phyloP scores from a whole-genome alignment of 768 basidiomycete genomes.

The Kwoniella botswanensis region DNA sequence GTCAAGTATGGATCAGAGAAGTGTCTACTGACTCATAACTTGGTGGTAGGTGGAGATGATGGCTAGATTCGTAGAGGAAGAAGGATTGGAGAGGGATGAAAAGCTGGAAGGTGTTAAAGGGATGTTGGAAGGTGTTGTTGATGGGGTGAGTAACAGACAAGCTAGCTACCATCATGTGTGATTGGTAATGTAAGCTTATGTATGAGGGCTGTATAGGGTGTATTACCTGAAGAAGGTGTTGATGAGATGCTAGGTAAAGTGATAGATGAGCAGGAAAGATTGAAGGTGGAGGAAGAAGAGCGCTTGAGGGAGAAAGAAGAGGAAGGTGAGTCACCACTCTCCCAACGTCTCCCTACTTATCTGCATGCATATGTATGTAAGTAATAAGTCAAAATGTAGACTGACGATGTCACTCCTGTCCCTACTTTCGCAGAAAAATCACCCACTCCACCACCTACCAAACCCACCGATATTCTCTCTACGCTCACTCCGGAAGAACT shows the following conservation, averaged over 20 bases:
- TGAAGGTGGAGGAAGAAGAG: slow-evolving; percentile 27
- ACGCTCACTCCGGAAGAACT: slow-evolving; percentile 50
- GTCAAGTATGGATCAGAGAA: no score
- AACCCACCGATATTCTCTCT: slow-evolving; percentile 28
- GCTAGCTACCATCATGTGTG: no score
- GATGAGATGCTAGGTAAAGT: slow-evolving; percentile 40
- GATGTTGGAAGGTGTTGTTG: slow-evolving; percentile 54
- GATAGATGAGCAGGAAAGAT: slow-evolving; percentile 37
- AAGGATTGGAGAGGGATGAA: slow-evolving; percentile 53
- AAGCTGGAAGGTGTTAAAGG: slow-evolving; percentile 55
- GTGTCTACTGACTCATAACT: not conserved
- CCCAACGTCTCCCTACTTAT: not conserved
- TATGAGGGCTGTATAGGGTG: slow-evolving; percentile 16
- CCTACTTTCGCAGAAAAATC: not conserved
- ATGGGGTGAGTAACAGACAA: slow-evolving; percentile 28
- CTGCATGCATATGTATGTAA: no score
- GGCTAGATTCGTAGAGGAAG: slow-evolving; percentile 56
- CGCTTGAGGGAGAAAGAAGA: slow-evolving; percentile 17
- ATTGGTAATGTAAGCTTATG: not conserved
- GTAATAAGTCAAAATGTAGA: no score
- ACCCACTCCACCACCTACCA: slow-evolving; percentile 1
- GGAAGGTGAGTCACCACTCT: slow-evolving; percentile 14
- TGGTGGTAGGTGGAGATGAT: slow-evolving; percentile 51
- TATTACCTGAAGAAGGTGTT: slow-evolving; percentile 30
- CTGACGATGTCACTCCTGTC: no score